These are phyloP conservation scores for Coemansia sp. DNA, from an alignment of 371 early-diverging fungal genomes.

Conservation along the genomic window DNA sequence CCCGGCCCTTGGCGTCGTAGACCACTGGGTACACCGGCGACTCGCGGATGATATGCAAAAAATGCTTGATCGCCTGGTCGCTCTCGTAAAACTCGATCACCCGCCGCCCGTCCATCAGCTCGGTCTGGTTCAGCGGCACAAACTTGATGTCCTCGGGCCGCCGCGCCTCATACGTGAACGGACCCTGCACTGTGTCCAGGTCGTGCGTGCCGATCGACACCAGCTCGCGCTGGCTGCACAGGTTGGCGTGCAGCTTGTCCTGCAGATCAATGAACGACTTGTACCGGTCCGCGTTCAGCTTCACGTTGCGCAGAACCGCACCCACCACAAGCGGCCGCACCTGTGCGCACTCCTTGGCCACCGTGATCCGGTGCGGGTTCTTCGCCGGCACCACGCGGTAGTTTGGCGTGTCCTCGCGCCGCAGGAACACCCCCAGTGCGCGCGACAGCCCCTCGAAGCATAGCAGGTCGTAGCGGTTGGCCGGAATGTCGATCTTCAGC, in stretches of 20 bases:
- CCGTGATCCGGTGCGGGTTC: slow-evolving; percentile 43
- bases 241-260: slow-evolving; percentile 98
- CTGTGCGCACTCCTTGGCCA: slow-evolving; percentile 58
- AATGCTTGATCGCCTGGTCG: slow-evolving; percentile 86
- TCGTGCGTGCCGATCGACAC: slow-evolving; percentile 99
- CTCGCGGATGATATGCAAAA: slow-evolving; percentile 89
- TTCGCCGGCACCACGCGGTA: slow-evolving; percentile 25
- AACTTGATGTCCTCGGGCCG: slow-evolving; percentile 91
- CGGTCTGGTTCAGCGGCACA: slow-evolving; percentile 91
- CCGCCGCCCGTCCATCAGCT: slow-evolving; percentile 81
- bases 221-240: slow-evolving; percentile 94
- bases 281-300: slow-evolving; percentile 82
- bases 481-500: slow-evolving; percentile 99
- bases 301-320: slow-evolving; percentile 91
- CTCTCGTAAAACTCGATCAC: slow-evolving; percentile 88
- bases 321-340: slow-evolving; percentile 92
- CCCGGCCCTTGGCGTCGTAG: slow-evolving; percentile 77
- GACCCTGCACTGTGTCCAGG: slow-evolving; percentile 91
- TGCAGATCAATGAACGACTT: slow-evolving; percentile 98
- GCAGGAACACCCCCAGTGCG: slow-evolving; percentile 77
- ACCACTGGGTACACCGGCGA: slow-evolving; percentile 93
- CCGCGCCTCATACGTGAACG: slow-evolving; percentile 94
- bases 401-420: slow-evolving; percentile 32
- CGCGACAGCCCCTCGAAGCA: slow-evolving; percentile 94
- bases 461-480: slow-evolving; percentile 97